These are phyloP conservation scores for Mikania micrantha DNA, from an alignment of 129 eudicot genomes.

Conservation along the genomic window DNA sequence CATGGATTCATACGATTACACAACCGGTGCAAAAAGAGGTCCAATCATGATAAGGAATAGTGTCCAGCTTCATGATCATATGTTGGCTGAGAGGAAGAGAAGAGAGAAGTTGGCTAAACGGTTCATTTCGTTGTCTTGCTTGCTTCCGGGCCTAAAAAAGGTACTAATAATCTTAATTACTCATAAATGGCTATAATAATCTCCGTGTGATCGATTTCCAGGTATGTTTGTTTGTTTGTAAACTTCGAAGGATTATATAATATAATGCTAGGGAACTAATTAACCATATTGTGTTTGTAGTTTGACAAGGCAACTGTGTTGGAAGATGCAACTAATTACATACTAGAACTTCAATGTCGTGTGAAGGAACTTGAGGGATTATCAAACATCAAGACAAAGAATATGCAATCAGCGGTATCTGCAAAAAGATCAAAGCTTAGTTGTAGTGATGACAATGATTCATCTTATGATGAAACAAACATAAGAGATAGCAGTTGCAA, in stretches of 20 bases:
- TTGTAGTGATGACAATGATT: conserved; percentile 28
- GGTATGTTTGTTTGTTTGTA: background rate
- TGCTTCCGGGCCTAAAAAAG: conserved; percentile 59
- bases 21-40: background rate
- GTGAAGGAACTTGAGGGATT: conserved; percentile 37
- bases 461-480: conserved; percentile 26
- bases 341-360: conserved; percentile 36
- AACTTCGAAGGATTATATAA: too few relatives aligned
- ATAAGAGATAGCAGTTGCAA: conserved; percentile 8
- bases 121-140: conserved; percentile 45
- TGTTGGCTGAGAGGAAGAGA: conserved; percentile 61
- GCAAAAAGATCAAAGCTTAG: conserved; percentile 23
- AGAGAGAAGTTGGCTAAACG: conserved; percentile 50
- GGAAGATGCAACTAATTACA: conserved; percentile 41
- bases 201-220: too few relatives aligned
- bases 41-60: conserved; percentile 29
- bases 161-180: conserved; percentile 12
- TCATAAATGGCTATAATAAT: too few relatives aligned
- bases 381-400: conserved; percentile 13
- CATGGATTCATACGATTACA: conserved; percentile 20
- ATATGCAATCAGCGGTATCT: conserved; percentile 13
- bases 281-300: conserved; percentile 20
- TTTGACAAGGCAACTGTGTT: conserved; percentile 53
- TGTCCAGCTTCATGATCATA: conserved; percentile 51
- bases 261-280: background rate